phyloP scores from a whole-genome alignment of 2,329 filamentous ascomycete species.

The Fusarium miscanthi region DNA sequence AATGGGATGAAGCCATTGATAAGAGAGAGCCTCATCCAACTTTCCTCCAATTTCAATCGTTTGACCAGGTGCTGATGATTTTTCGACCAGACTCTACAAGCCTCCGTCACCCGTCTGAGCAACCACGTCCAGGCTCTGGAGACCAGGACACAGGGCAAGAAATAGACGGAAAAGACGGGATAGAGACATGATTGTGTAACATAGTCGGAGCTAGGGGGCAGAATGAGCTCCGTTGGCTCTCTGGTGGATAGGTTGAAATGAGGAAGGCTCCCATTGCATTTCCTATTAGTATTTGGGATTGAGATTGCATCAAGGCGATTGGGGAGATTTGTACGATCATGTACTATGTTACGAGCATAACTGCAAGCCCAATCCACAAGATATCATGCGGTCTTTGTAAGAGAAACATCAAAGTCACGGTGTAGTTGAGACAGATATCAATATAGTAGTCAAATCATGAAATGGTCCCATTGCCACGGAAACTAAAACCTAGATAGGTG shows the following conservation, averaged over 20 bases:
- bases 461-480: constrained; percentile 42
- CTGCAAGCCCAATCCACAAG: constrained; percentile 19
- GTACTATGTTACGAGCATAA: constrained; percentile 20
- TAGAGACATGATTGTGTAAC: constrained; percentile 35
- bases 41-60: not conserved
- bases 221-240: constrained; percentile 3
- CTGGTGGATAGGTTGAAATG: constrained; percentile 20
- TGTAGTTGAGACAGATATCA: not conserved
- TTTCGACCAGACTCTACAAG: constrained; percentile 77
- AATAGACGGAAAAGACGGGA: constrained; percentile 62
- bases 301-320: constrained; percentile 5
- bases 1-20: constrained; percentile 11
- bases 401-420: not conserved
- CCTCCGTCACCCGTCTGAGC: constrained; percentile 86
- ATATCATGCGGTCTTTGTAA: not conserved
- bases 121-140: constrained; percentile 85
- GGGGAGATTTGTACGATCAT: constrained; percentile 24
- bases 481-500: constrained; percentile 45
- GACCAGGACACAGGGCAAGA: constrained; percentile 80
- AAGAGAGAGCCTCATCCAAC: not conserved
- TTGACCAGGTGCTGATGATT: constrained; percentile 3
- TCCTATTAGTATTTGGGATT: constrained; percentile 9
- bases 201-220: constrained; percentile 12
- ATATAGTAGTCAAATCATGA: constrained; percentile 36
- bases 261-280: constrained; percentile 11